These are phyloP conservation scores for Pseudozyma sp. DNA, from an alignment of 1,284 basidiomycete genomes.

Conservation along the genomic window DNA sequence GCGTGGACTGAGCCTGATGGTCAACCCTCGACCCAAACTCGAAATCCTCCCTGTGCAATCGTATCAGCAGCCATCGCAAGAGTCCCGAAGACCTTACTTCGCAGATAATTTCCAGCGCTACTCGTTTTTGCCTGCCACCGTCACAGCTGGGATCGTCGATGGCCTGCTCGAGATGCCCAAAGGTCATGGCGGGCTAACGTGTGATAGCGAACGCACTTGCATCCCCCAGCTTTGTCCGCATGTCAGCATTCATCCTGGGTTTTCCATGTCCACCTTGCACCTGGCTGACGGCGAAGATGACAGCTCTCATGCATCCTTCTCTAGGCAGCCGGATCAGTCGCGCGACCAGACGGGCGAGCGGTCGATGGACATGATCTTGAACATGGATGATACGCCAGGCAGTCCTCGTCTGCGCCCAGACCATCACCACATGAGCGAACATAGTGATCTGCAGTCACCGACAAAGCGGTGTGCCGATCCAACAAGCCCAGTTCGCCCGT, in stretches of 20 bases:
- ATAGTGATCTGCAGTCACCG: conserved; percentile 20
- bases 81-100: neutral
- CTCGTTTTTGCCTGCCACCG: neutral
- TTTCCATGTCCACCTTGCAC: neutral
- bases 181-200: neutral
- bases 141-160: conserved; percentile 9
- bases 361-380: conserved; percentile 8
- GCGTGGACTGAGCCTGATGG: conserved; percentile 30
- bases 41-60: conserved; percentile 30
- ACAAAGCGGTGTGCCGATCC: conserved; percentile 15
- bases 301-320: neutral
- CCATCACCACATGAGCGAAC: neutral
- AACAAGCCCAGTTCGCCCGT: neutral
- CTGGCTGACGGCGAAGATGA: neutral
- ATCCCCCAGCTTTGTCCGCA: conserved; percentile 1
- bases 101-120: neutral
- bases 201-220: conserved; percentile 22
- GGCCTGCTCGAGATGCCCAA: conserved; percentile 9
- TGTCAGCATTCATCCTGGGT: neutral
- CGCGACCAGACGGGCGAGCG: neutral
- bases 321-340: neutral
- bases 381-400: conserved; percentile 38
- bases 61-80: neutral
- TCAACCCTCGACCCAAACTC: conserved; percentile 41
- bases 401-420: conserved; percentile 12